Evolutionary conservation across 2,329 filamentous ascomycete genomes (phyloP).

Genomic region (Sclerotinia subarctica): DNA sequence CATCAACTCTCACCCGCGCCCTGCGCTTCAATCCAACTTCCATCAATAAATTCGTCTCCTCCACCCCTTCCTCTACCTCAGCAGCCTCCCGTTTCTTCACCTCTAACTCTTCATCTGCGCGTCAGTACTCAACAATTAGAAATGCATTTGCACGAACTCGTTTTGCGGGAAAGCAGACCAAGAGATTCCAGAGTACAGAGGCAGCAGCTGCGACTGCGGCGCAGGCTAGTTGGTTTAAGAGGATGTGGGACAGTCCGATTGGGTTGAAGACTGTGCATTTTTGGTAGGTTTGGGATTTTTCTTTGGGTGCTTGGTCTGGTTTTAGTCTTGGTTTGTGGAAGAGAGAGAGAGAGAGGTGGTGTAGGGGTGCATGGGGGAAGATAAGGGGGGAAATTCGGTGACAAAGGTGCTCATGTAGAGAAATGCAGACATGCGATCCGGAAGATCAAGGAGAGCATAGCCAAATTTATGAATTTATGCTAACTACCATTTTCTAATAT

Average conservation of each 20-base stretch:
- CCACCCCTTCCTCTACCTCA: constrained; percentile 39
- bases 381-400: no score
- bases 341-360: no score
- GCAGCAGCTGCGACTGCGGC: constrained; percentile 47
- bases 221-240: constrained; percentile 59
- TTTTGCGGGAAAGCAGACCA: constrained; percentile 39
- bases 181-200: constrained; percentile 61
- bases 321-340: not conserved
- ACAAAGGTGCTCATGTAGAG: not conserved
- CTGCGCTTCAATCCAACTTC: constrained; percentile 17
- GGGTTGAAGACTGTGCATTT: constrained; percentile 96
- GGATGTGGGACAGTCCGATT: constrained; percentile 78
- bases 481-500: constrained; percentile 3
- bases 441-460: not conserved
- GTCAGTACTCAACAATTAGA: constrained; percentile 43
- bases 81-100: constrained; percentile 44
- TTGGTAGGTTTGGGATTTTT: constrained; percentile 58
- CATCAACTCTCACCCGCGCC: constrained; percentile 1
- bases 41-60: constrained; percentile 9
- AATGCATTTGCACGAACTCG: constrained; percentile 16
- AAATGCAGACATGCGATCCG: no score
- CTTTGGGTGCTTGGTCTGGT: not conserved
- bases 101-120: constrained; percentile 43
- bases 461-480: not conserved
- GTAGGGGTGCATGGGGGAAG: not conserved